phyloP scores from a whole-genome alignment of 768 basidiomycete species.

The Paxillus involutus region DNA sequence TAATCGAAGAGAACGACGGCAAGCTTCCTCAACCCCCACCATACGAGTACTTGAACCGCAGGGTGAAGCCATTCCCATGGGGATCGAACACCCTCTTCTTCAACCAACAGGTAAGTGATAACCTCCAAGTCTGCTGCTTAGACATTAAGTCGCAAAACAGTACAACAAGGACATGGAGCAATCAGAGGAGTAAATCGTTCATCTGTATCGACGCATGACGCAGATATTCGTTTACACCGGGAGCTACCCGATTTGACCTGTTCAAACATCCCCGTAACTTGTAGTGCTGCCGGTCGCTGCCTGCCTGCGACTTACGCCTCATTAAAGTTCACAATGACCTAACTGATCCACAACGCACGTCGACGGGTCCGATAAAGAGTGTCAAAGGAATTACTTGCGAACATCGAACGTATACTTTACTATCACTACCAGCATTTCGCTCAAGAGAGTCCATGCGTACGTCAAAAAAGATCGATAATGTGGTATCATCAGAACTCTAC shows the following conservation, averaged over 20 bases:
- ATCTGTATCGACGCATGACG: neutral
- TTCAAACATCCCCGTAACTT: neutral
- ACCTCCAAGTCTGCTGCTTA: neutral
- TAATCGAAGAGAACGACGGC: constrained; percentile 72
- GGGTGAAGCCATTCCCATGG: constrained; percentile 84
- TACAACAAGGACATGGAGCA: constrained; percentile 63
- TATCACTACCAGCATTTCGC: neutral
- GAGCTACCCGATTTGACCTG: neutral
- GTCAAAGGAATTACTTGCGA: neutral
- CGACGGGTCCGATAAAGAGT: neutral
- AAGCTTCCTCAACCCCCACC: constrained; percentile 65
- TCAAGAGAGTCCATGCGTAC: neutral
- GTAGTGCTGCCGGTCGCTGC: no score
- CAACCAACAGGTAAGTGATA: constrained; percentile 62
- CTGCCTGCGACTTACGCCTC: neutral
- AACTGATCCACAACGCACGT: neutral
- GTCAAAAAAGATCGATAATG: neutral
- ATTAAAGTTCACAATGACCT: neutral
- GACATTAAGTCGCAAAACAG: constrained; percentile 33
- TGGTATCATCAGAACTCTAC: constrained; percentile 10
- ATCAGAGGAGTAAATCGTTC: constrained; percentile 19
- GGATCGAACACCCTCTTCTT: constrained; percentile 82
- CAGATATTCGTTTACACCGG: neutral
- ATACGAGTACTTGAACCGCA: constrained; percentile 78
- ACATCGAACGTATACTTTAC: neutral